Conservation (phyloP, 306 rosid genomes). For the Begonia fuchsioides region DNA sequence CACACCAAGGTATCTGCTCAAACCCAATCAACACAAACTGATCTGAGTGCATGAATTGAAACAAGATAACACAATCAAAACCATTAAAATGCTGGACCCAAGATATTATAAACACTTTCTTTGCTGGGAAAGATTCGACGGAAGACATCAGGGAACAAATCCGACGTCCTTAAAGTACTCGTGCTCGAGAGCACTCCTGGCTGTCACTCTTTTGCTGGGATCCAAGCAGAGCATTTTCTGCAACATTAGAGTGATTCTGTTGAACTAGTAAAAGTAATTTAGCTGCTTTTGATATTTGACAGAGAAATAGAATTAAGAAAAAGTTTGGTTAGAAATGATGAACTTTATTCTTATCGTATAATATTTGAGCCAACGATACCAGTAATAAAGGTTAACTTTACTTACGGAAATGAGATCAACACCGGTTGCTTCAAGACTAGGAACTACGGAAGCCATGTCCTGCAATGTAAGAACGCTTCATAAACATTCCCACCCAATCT, state of each 20-base stretch:
- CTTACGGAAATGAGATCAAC: slow-evolving; percentile 87
- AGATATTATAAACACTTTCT: slow-evolving; percentile 42
- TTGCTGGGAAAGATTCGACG: slow-evolving; percentile 16
- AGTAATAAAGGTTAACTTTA: background rate
- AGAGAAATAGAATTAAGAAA: too few relatives aligned
- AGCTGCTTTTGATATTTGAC: too few relatives aligned
- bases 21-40: slow-evolving; percentile 8
- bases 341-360: too few relatives aligned
- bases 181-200: slow-evolving; percentile 91
- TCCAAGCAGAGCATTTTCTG: slow-evolving; percentile 98
- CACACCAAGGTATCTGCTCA: slow-evolving; percentile 1
- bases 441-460: slow-evolving; percentile 72
- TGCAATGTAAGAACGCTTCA: slow-evolving; percentile 16
- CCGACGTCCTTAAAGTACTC: slow-evolving; percentile 91
- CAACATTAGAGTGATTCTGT: slow-evolving; percentile 6
- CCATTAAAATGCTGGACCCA: slow-evolving; percentile 44
- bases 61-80: slow-evolving; percentile 27
- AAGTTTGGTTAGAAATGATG: too few relatives aligned
- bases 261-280: too few relatives aligned
- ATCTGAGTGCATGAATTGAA: slow-evolving; percentile 10
- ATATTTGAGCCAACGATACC: too few relatives aligned
- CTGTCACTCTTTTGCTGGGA: slow-evolving; percentile 85
- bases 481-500: background rate
- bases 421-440: slow-evolving; percentile 75
- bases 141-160: slow-evolving; percentile 52